A percentile compares a stretch with the other conserved stretches of the same genome.
Evolutionary conservation across 176 grass and related monocot genomes (phyloP).

Genomic region (Typha latifolia): DNA sequence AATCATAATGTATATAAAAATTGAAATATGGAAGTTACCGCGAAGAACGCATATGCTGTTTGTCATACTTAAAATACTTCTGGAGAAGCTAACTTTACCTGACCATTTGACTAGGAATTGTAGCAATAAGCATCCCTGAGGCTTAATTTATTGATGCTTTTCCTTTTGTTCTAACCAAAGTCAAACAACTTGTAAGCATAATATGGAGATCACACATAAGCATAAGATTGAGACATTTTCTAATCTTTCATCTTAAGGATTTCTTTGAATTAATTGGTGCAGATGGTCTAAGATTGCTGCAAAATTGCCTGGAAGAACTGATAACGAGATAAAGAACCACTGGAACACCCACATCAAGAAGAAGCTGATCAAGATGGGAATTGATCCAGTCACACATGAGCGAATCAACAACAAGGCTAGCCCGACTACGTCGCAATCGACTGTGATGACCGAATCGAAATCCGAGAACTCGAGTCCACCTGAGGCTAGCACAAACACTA

Average conservation of each 20-base stretch:
- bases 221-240: neutral
- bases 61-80: no score
- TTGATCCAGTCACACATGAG: constrained; percentile 75
- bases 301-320: constrained; percentile 74
- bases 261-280: constrained; percentile 2
- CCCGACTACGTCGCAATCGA: constrained; percentile 33
- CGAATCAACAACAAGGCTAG: constrained; percentile 28
- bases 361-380: constrained; percentile 87
- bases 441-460: constrained; percentile 36
- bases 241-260: neutral
- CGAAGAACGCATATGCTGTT: no score
- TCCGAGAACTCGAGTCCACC: constrained; percentile 27
- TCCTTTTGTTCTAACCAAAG: neutral
- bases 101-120: no score
- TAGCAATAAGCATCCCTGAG: neutral
- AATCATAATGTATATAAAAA: no score
- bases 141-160: neutral
- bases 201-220: no score
- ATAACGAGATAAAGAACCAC: constrained; percentile 99
- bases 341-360: constrained; percentile 99
- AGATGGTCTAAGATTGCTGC: constrained; percentile 94
- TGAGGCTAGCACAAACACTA: constrained; percentile 33
- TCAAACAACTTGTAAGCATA: constrained; percentile 2
- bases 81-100: no score
- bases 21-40: no score